These are phyloP conservation scores for Boletellus sp. DNA, from an alignment of 768 basidiomycete genomes.

Conservation along the genomic window DNA sequence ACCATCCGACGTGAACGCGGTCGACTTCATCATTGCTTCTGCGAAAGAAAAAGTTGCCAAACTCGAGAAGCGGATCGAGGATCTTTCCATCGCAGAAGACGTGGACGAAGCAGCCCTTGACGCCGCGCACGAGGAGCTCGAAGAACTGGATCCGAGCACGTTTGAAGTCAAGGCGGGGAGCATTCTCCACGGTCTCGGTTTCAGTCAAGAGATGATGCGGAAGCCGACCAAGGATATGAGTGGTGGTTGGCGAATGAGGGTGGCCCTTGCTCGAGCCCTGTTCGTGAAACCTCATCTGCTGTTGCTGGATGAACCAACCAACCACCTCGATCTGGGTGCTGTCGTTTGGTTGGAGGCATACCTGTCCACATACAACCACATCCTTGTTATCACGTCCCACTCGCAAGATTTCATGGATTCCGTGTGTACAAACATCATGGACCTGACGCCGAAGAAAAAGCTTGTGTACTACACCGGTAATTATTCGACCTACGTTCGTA, in stretches of 20 bases:
- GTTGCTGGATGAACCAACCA: conserved; percentile 89
- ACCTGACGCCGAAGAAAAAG: conserved; percentile 88
- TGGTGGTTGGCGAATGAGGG: conserved; percentile 99
- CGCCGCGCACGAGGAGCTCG: conserved; percentile 88
- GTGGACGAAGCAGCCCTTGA: conserved; percentile 89
- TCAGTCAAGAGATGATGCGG: conserved; percentile 87
- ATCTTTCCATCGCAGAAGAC: conserved; percentile 83
- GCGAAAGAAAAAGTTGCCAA: conserved; percentile 91
- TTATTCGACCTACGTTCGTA: conserved; percentile 95
- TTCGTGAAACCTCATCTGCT: conserved; percentile 96
- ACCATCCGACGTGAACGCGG: conserved; percentile 90
- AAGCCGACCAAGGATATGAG: conserved; percentile 98
- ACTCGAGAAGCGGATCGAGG: conserved; percentile 91
- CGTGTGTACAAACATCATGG: conserved; percentile 98
- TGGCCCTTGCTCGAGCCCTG: conserved; percentile 91
- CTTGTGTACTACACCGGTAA: conserved; percentile 94
- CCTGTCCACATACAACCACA: conserved; percentile 96
- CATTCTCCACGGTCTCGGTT: conserved; percentile 97
- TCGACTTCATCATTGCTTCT: conserved; percentile 93
- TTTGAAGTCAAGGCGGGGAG: conserved; percentile 96
- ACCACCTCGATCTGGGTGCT: conserved; percentile 93
- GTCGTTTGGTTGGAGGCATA: conserved; percentile 99
- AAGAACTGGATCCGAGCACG: conserved; percentile 92
- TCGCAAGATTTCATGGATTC: conserved; percentile 99
- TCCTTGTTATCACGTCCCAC: conserved; percentile 95